These are phyloP conservation scores for Aspergillus tamarii DNA, from an alignment of 2,329 filamentous ascomycete genomes.

Conservation along the genomic window DNA sequence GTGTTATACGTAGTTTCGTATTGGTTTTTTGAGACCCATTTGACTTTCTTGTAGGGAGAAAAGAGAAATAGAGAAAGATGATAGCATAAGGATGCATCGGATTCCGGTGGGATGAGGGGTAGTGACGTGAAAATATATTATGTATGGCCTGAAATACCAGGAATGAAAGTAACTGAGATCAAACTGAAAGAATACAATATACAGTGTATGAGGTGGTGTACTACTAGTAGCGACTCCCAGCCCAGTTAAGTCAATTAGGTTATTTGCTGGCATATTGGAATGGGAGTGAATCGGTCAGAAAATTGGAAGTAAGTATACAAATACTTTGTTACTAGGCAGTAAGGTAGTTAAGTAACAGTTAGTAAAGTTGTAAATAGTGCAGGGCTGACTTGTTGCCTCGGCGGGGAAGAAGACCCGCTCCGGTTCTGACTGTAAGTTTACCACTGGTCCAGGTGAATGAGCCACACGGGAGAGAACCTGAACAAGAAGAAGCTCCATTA, in stretches of 20 bases:
- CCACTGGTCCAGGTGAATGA: conserved; percentile 9
- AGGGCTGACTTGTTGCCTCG: conserved; percentile 16
- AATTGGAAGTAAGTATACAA: too few relatives aligned
- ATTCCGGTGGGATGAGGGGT: not conserved
- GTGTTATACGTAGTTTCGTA: not conserved
- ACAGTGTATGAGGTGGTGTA: not conserved
- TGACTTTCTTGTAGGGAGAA: not conserved
- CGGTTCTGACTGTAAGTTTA: conserved; percentile 13
- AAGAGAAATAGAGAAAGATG: not conserved
- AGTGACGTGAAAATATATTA: conserved; percentile 2
- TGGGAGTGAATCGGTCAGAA: too few relatives aligned
- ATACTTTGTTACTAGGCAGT: too few relatives aligned
- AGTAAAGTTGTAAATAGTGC: not conserved
- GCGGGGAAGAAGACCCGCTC: conserved; percentile 29
- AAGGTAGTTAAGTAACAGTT: not conserved
- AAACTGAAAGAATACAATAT: not conserved
- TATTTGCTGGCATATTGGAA: too few relatives aligned
- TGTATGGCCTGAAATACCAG: not conserved
- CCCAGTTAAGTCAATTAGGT: too few relatives aligned
- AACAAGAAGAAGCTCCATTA: conserved; percentile 17
- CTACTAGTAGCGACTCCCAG: not conserved
- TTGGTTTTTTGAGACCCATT: not conserved
- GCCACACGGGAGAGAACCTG: conserved; percentile 15
- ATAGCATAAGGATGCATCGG: not conserved
- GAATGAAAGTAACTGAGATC: not conserved